These are phyloP conservation scores for Acrocalymma vagum DNA, from an alignment of 2,329 filamentous ascomycete species.

Conservation along the genomic window DNA sequence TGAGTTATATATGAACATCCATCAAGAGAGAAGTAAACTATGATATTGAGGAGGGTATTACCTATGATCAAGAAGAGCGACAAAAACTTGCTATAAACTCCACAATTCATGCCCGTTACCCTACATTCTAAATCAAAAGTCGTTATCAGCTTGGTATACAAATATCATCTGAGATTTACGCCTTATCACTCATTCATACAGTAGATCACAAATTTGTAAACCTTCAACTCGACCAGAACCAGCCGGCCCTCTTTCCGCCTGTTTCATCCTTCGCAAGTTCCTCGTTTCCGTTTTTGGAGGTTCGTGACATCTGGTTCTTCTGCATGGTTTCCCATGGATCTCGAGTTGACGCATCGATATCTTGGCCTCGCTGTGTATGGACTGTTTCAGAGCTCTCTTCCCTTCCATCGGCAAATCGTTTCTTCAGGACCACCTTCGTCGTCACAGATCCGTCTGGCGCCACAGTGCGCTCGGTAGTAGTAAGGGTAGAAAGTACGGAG, in stretches of 20 bases:
- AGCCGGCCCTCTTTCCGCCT: slow-evolving; percentile 2
- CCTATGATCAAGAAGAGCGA: too few species aligned
- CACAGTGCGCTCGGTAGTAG: slow-evolving; percentile 63
- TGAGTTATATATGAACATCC: too few species aligned
- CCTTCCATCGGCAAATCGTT: slow-evolving; percentile 66
- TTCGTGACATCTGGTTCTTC: neutral
- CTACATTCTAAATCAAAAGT: too few species aligned
- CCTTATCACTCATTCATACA: too few species aligned
- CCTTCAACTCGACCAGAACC: slow-evolving; percentile 9
- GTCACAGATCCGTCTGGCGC: slow-evolving; percentile 66
- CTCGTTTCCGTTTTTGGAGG: too few species aligned
- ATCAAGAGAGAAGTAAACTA: too few species aligned
- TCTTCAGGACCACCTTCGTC: slow-evolving; percentile 65
- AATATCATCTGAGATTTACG: too few species aligned
- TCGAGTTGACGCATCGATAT: slow-evolving; percentile 10
- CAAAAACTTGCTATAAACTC: too few species aligned
- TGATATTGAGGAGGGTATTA: too few species aligned
- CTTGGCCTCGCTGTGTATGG: slow-evolving; percentile 51
- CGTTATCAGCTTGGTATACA: too few species aligned
- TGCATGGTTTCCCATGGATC: neutral
- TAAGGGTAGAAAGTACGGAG: slow-evolving; percentile 63
- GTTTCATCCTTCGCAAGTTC: too few species aligned
- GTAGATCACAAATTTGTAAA: neutral
- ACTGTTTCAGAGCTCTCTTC: slow-evolving; percentile 67
- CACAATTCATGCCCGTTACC: too few species aligned